Base-by-base conservation (phyloP, 1,284 basidiomycete genomes). In the Athelia sp. region DNA sequence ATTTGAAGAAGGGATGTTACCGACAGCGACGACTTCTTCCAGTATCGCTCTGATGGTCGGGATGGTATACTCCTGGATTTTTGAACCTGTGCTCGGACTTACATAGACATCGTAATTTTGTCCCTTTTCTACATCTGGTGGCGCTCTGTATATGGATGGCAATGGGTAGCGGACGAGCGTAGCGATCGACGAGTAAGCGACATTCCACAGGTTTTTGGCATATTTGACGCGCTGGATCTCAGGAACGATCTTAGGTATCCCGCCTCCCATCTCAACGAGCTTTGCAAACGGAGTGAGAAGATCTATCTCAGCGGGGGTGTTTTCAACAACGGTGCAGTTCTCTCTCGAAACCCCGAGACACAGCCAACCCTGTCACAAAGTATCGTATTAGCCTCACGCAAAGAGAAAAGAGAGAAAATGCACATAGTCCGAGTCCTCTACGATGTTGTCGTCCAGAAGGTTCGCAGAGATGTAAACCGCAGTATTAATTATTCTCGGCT, bases 401-500 rank as follows among this genome's bases (percentile, higher is more conserved):
- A 18, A n/a, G 22, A 22, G 8, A 9, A 44, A 44, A 21, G 1
- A 34, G 36, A 15, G 31, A 29, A n/a, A 26, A 15, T 22, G 26
- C 52, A 85, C 82, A 59, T 78, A 76, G 35, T 72, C 53, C 50
- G 66, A 72, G 51, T 85, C 80, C 49, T 72, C 66, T 6, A 84
- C 74, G 6, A 72, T 59, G 58, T 77, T 77, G 29, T 74, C 70
- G 23, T 58, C 63, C 1, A 69, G 35, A 2, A 81, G 57, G 50
- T 81, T 81, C 2, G 80, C 72, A 22, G 67, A 72, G 46, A 84
- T 78, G 64, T 73, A 80, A 6, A 83, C 58, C 2, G 81, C 75
- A 2, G 74, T 71, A 51, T 75, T 76, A 46, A 84, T 68, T 31
- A 84, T 80, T 29, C 62, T 72, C 1, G 80, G 80, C 50, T 71